Evolutionary conservation across 1,284 basidiomycete genomes (phyloP), one percentile per base, ranked within the genome.

Genomic region (Nidula niveotomentosa): DNA sequence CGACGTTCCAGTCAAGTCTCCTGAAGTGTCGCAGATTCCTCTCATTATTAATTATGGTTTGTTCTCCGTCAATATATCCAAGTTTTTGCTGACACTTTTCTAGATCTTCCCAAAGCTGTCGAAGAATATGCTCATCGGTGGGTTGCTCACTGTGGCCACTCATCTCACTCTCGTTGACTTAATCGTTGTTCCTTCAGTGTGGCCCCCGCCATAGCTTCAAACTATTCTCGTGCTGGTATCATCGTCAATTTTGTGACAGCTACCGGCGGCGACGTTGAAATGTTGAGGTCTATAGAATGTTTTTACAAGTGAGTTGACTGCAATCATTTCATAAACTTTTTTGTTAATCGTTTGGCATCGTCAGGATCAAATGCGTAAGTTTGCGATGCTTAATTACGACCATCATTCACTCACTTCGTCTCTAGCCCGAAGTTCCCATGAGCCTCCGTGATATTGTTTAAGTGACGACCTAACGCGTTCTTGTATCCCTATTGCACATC

Each of bases 231-330:
- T 55, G 88, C 93, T 52, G 93, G 93, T 51, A 93, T 97, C 44
- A 84, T 97, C 58, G 83, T 97, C 66, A 96, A 96, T 68, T 96
- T 97, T 65, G 95, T 98, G 56, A 97, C 96, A 56, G 95, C 95
- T 46, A 94, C 94, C 1, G 95, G 95, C 36, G 95, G 95, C 47
- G 95, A 98, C 69, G 94, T 98, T 49, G 95, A 98, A 77, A 97
- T 97, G 95, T 78, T 98, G 60, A 85, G 95, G 66, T 94, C 92
- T 62, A 96, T 97, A 77, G 95, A 98, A 78, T 96, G 94, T 81
- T 94, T 94, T 74, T 96, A 95, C 81, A 93, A 94, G 84, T 95
- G 57, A 60, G 69, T 66, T 45, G 43, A 33, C 37, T 44, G 45
- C 41, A 17, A 15, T 54, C 36, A 53, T 49, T n/a, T 37, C 53